Evolutionary conservation across 2,329 filamentous ascomycete genomes (phyloP).

Genomic region (Cercospora nicotianae): DNA sequence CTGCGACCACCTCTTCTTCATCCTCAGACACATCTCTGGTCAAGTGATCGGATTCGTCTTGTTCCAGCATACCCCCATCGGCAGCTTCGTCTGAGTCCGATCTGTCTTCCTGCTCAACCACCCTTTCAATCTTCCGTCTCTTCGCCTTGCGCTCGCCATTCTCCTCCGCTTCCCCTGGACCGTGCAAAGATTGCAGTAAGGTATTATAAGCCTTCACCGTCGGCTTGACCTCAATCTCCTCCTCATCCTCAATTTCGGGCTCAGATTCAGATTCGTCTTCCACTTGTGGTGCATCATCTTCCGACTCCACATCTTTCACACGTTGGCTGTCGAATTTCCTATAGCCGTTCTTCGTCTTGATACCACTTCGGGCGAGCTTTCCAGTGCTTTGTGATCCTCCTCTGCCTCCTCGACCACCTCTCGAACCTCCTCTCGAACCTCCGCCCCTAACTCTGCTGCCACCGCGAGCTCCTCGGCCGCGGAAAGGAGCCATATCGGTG

Average conservation of each 20-base stretch:
- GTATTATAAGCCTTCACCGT: slow-evolving; percentile 54
- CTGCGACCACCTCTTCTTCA: slow-evolving; percentile 20
- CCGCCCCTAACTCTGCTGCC: slow-evolving; percentile 33
- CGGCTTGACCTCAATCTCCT: slow-evolving; percentile 34
- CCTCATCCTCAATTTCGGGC: slow-evolving; percentile 33
- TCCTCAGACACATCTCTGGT: slow-evolving; percentile 24
- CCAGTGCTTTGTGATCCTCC: slow-evolving; percentile 24
- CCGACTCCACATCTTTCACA: slow-evolving; percentile 36
- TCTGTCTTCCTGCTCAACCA: slow-evolving; percentile 37
- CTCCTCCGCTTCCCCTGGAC: slow-evolving; percentile 37
- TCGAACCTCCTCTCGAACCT: slow-evolving; percentile 29
- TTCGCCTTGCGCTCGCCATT: slow-evolving; percentile 51
- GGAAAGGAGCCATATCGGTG: slow-evolving; percentile 31
- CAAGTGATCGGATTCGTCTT: slow-evolving; percentile 55
- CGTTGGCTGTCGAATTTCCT: slow-evolving; percentile 40
- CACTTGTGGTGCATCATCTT: slow-evolving; percentile 25
- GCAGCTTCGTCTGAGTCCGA: slow-evolving; percentile 47
- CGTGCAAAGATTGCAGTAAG: slow-evolving; percentile 57
- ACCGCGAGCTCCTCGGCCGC: slow-evolving; percentile 36
- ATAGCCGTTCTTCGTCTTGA: slow-evolving; percentile 37
- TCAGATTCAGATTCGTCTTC: slow-evolving; percentile 31
- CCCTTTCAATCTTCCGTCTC: slow-evolving; percentile 52
- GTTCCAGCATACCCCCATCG: slow-evolving; percentile 38
- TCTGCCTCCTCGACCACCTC: slow-evolving; percentile 30
- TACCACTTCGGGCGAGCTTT: slow-evolving; percentile 37